A percentile compares a stretch with the other conserved stretches of the same genome.
These are phyloP conservation scores for Rhytidiadelphus loreus DNA, from an alignment of 225 moss, liverwort and hornwort species.

Conservation along the genomic window DNA sequence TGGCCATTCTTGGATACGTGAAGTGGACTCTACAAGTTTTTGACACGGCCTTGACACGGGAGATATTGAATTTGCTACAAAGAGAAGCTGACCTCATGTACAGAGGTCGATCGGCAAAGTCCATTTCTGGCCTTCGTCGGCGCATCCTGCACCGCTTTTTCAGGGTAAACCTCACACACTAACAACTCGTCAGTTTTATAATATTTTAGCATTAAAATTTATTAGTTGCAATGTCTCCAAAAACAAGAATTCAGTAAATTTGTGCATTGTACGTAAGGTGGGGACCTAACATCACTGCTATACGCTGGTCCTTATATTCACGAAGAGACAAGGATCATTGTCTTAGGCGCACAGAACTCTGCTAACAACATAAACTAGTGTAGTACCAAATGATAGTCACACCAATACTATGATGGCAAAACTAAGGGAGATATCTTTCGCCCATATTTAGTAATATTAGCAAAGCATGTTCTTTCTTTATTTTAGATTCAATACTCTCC, in stretches of 20 bases:
- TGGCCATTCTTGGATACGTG: constrained; percentile 88
- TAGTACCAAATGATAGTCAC: not conserved
- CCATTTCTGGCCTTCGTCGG: constrained; percentile 52
- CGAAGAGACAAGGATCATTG: too few relatives aligned
- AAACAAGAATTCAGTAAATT: not conserved
- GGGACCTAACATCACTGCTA: too few relatives aligned
- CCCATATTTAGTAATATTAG: not conserved
- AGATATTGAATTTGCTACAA: constrained; percentile 74
- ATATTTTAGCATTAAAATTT: not conserved
- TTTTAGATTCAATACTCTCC: not conserved
- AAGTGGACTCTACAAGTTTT: constrained; percentile 95
- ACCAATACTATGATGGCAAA: not conserved
- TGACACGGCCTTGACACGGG: constrained; percentile 49
- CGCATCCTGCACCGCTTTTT: constrained; percentile 79
- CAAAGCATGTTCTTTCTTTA: not conserved
- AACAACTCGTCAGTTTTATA: not conserved
- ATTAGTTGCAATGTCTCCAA: not conserved
- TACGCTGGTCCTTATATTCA: not conserved
- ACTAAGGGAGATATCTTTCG: not conserved
- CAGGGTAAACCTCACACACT: constrained; percentile 12
- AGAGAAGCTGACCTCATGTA: constrained; percentile 94
- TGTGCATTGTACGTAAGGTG: not conserved
- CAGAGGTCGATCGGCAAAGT: constrained; percentile 59
- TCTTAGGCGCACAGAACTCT: not conserved
- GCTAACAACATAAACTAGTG: not conserved